Conservation (phyloP, 2,329 filamentous ascomycete genomes). For the Ophiocordyceps robertsii region DNA sequence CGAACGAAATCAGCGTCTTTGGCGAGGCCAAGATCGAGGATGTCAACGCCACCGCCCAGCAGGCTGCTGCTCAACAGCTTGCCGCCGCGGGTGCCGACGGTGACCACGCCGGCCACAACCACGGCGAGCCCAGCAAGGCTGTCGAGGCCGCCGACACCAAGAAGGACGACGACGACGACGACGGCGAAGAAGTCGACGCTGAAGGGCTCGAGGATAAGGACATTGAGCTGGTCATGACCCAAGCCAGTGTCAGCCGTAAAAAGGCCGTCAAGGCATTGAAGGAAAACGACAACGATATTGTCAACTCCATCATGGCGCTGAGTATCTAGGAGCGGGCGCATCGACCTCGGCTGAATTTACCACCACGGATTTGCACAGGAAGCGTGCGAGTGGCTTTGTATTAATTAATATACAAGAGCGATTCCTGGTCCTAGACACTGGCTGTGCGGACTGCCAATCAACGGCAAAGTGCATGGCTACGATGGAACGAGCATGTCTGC, state of each 20-base stretch:
- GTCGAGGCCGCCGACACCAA: conserved; percentile 50
- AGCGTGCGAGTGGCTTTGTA: conserved; percentile 15
- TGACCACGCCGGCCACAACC: conserved; percentile 60
- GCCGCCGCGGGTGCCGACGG: conserved; percentile 53
- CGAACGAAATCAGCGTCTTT: conserved; percentile 59
- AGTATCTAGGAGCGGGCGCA: conserved; percentile 48
- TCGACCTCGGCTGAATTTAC: conserved; percentile 6
- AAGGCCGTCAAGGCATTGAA: conserved; percentile 98
- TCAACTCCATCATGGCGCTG: conserved; percentile 99
- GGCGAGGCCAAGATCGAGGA: conserved; percentile 99
- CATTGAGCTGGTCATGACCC: conserved; percentile 97
- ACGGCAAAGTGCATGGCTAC: background rate
- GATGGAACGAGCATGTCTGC: background rate
- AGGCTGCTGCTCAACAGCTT: conserved; percentile 78
- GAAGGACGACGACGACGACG: conserved; percentile 79
- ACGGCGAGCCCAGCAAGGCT: conserved; percentile 53
- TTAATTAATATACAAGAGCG: conserved; percentile 10
- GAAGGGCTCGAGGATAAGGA: conserved; percentile 95
- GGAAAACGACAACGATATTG: conserved; percentile 99
- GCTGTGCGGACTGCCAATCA: background rate
- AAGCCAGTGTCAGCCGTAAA: conserved; percentile 92
- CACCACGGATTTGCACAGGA: conserved; percentile 12
- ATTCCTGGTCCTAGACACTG: background rate
- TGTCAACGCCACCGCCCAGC: conserved; percentile 95
- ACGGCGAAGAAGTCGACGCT: conserved; percentile 91